Evolutionary conservation across 2,329 filamentous ascomycete genomes (phyloP).

Genomic region (Plenodomus tracheiphilus): DNA sequence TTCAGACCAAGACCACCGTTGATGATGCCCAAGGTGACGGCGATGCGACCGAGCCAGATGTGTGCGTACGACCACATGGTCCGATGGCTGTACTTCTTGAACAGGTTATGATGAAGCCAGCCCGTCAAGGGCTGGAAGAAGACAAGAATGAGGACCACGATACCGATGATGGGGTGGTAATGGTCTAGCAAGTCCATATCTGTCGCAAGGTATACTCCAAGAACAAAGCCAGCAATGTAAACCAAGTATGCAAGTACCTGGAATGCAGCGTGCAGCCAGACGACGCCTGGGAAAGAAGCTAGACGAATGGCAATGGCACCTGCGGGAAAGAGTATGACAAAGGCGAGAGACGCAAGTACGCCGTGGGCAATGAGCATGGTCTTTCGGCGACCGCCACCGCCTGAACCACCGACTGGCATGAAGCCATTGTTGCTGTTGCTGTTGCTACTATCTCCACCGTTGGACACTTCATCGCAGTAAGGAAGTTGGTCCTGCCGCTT

Average conservation of each 20-base stretch:
- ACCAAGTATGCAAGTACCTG: slow-evolving; percentile 55
- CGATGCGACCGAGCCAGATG: slow-evolving; percentile 58
- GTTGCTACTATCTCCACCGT: slow-evolving; percentile 9
- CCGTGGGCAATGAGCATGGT: slow-evolving; percentile 50
- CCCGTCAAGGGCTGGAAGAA: slow-evolving; percentile 60
- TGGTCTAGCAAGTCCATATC: slow-evolving; percentile 41
- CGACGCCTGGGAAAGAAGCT: slow-evolving; percentile 47
- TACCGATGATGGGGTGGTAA: slow-evolving; percentile 59
- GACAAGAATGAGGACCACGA: slow-evolving; percentile 54
- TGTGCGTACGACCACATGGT: slow-evolving; percentile 55
- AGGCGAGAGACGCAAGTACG: slow-evolving; percentile 48
- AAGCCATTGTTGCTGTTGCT: slow-evolving; percentile 17
- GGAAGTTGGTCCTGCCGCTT: slow-evolving; percentile 30
- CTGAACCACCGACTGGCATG: slow-evolving; percentile 14
- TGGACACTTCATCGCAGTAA: slow-evolving; percentile 32
- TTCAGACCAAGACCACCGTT: slow-evolving; percentile 61
- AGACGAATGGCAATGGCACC: slow-evolving; percentile 51
- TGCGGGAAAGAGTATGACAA: slow-evolving; percentile 51
- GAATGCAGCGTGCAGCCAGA: slow-evolving; percentile 51
- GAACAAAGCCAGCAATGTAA: slow-evolving; percentile 53
- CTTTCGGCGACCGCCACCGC: slow-evolving; percentile 1
- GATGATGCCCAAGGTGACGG: slow-evolving; percentile 57
- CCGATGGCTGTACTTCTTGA: slow-evolving; percentile 51
- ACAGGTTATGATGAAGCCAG: slow-evolving; percentile 55
- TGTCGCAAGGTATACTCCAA: slow-evolving; percentile 56